Evolutionary conservation across 139 green algal genomes (phyloP).

Genomic region (Protoeuglena noctilucae): DNA sequence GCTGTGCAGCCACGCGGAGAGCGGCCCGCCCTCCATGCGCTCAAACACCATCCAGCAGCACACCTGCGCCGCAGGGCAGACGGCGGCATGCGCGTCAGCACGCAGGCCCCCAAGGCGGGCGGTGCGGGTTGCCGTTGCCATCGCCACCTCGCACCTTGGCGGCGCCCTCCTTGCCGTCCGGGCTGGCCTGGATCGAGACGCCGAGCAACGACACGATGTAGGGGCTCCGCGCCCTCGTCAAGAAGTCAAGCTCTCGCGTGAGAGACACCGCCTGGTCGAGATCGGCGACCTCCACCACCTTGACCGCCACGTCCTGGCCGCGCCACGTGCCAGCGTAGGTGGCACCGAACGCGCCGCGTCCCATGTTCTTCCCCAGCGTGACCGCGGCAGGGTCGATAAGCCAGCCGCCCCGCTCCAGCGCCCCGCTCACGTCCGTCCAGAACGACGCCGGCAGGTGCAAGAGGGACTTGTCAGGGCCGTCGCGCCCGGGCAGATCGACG

Average conservation of each 20-base stretch:
- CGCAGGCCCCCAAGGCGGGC: conserved; percentile 25
- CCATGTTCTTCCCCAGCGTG: conserved; percentile 33
- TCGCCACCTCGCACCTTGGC: too few species aligned
- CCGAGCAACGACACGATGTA: conserved; percentile 45
- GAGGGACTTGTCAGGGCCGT: too few species aligned
- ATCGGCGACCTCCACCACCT: conserved; percentile 12
- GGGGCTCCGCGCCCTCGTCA: conserved; percentile 38
- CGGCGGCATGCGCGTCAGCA: conserved; percentile 17
- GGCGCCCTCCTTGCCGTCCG: too few species aligned
- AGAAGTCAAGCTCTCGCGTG: conserved; percentile 47
- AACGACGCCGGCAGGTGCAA: too few species aligned
- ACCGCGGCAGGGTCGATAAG: conserved; percentile 17
- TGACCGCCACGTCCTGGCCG: conserved; percentile 31
- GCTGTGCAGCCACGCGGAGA: conserved; percentile 39
- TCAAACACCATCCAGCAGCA: conserved; percentile 62
- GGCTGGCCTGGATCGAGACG: too few species aligned
- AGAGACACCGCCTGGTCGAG: conserved; percentile 41
- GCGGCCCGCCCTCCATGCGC: conserved; percentile 50
- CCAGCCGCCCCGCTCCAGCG: background rate
- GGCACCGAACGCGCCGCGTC: conserved; percentile 54
- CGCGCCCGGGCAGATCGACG: too few species aligned
- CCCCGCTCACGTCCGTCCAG: too few species aligned
- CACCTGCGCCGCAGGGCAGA: conserved; percentile 14
- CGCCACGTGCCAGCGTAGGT: conserved; percentile 53
- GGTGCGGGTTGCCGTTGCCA: too few species aligned